phyloP scores from a whole-genome alignment of 768 basidiomycete genomes.

The Tricholoma saponaceum region DNA sequence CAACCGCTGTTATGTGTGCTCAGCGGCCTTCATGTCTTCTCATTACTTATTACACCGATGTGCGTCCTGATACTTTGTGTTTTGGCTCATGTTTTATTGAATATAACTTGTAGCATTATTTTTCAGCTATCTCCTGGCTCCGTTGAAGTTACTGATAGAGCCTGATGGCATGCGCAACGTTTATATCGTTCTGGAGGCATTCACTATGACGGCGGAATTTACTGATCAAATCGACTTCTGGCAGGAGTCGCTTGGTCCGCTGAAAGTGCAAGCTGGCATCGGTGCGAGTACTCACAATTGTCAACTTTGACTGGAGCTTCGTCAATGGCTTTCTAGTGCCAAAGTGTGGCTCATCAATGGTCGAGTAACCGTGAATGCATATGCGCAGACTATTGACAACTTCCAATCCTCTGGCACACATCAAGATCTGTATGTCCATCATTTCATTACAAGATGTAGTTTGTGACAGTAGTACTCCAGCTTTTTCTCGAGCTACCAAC shows the following conservation, averaged over 20 bases:
- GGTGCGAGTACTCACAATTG: constrained; percentile 21
- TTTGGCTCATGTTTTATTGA: not conserved
- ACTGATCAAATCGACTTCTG: constrained; percentile 48
- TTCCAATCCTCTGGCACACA: constrained; percentile 50
- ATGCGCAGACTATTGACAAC: constrained; percentile 45
- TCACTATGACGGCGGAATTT: constrained; percentile 45
- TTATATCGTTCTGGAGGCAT: constrained; percentile 52
- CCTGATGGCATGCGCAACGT: constrained; percentile 40
- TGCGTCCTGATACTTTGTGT: constrained; percentile 4
- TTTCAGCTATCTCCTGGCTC: constrained; percentile 45
- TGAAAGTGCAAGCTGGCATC: constrained; percentile 45
- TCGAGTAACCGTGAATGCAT: constrained; percentile 43
- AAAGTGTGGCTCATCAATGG: constrained; percentile 52
- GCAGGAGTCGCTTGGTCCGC: constrained; percentile 44
- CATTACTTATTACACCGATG: constrained; percentile 14
- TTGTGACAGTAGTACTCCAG: constrained; percentile 18
- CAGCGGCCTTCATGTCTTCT: constrained; percentile 6
- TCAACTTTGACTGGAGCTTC: not conserved
- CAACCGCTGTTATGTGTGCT: constrained; percentile 51
- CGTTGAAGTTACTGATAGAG: constrained; percentile 44
- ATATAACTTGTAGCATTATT: constrained; percentile 29
- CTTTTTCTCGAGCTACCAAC: constrained; percentile 43
- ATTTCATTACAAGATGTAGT: not conserved
- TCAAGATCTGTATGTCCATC: constrained; percentile 38
- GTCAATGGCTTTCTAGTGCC: constrained; percentile 40